These are phyloP conservation scores for Delonix regia DNA, from an alignment of 306 rosid genomes.

Conservation along the genomic window DNA sequence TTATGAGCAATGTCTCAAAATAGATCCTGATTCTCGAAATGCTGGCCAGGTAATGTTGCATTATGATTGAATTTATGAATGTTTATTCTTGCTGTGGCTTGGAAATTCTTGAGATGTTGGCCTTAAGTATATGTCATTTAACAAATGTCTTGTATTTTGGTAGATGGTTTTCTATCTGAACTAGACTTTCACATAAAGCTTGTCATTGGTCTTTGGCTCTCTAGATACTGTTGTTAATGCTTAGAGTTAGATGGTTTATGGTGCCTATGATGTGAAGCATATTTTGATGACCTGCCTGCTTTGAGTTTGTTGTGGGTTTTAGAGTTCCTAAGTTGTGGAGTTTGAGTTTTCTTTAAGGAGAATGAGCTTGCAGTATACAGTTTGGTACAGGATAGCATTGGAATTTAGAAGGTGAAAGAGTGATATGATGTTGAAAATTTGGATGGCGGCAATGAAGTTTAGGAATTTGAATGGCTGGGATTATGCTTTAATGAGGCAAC, in stretches of 20 bases:
- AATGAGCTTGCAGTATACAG: not conserved
- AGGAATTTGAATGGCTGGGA: no score
- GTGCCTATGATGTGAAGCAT: not conserved
- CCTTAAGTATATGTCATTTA: not conserved
- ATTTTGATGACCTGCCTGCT: not conserved
- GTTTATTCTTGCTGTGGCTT: constrained; percentile 1
- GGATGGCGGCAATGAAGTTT: no score
- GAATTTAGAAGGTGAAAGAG: not conserved
- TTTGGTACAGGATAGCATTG: not conserved
- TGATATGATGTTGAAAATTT: no score
- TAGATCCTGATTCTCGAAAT: constrained; percentile 95
- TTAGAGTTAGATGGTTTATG: not conserved
- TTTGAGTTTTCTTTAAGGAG: not conserved
- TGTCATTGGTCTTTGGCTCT: not conserved
- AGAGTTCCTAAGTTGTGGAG: no score
- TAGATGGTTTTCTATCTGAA: not conserved
- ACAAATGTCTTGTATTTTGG: not conserved
- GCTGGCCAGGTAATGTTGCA: constrained; percentile 84
- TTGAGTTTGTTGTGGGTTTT: not conserved
- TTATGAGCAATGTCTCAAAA: constrained; percentile 88
- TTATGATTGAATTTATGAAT: constrained; percentile 17
- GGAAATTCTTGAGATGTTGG: not conserved
- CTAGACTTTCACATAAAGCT: not conserved
- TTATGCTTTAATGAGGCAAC: no score
- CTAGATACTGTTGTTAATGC: not conserved